phyloP scores from a whole-genome alignment of 164 flowering plant genomes.

The Platanus orientalis region DNA sequence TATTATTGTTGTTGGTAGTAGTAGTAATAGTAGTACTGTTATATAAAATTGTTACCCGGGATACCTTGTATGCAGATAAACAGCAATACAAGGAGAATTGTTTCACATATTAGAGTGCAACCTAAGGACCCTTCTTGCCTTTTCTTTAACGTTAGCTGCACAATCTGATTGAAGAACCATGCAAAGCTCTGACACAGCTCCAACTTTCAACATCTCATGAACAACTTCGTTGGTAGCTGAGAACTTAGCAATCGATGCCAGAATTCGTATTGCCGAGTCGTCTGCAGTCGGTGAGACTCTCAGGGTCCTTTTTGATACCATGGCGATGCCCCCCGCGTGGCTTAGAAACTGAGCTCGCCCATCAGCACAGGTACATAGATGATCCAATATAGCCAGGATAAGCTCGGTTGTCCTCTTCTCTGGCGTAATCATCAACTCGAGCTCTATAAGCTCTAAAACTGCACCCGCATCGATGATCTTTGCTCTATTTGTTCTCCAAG shows the following conservation, averaged over 20 bases:
- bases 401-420: constrained; percentile 45
- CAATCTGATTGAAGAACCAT: constrained; percentile 36
- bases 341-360: constrained; percentile 45
- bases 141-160: constrained; percentile 26
- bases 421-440: constrained; percentile 24
- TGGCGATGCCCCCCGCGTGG: constrained; percentile 44
- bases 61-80: constrained; percentile 20
- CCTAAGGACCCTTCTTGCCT: constrained; percentile 38
- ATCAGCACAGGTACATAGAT: too few species aligned
- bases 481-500: constrained; percentile 40
- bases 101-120: constrained; percentile 39
- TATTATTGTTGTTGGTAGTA: too few species aligned
- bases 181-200: too few species aligned
- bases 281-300: constrained; percentile 36
- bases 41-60: too few species aligned
- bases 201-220: too few species aligned
- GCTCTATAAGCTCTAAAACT: constrained; percentile 51
- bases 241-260: too few species aligned
- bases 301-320: constrained; percentile 40
- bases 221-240: too few species aligned
- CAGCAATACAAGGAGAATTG: too few species aligned
- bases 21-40: too few species aligned
- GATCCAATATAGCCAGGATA: too few species aligned
- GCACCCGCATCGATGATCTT: constrained; percentile 49
- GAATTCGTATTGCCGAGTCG: constrained; percentile 33